Percentiles rank a stretch among this genome's conserved stretches.
These are phyloP conservation scores for Clitopilus hobsonii DNA, from an alignment of 768 basidiomycete species.

Conservation along the genomic window DNA sequence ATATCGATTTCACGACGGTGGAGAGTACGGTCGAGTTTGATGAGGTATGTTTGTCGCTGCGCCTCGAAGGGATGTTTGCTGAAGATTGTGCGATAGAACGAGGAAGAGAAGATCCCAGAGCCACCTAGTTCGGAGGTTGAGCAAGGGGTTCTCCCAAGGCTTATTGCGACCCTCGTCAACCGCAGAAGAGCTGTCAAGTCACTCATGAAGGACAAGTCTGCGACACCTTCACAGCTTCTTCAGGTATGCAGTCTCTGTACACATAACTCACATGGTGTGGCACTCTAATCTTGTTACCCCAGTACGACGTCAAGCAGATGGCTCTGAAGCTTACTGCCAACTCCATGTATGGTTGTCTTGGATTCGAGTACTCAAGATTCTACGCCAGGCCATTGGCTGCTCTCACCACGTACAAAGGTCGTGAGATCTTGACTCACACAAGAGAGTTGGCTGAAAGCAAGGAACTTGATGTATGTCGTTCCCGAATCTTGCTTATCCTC, in stretches of 20 bases:
- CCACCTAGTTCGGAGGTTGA: constrained; percentile 66
- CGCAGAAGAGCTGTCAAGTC: constrained; percentile 88
- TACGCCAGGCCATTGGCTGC: constrained; percentile 97
- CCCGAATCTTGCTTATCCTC: not conserved
- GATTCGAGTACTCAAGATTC: constrained; percentile 95
- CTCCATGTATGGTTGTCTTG: constrained; percentile 99
- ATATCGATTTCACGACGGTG: constrained; percentile 98
- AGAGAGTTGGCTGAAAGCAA: constrained; percentile 88
- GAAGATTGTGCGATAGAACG: constrained; percentile 25
- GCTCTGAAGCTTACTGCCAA: constrained; percentile 98
- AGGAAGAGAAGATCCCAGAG: constrained; percentile 87
- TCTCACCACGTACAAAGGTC: constrained; percentile 94
- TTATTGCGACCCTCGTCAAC: constrained; percentile 94
- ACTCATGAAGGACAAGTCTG: constrained; percentile 86
- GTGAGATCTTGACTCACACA: constrained; percentile 93
- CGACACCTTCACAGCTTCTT: constrained; percentile 67
- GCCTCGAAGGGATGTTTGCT: not conserved
- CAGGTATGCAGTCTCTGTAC: constrained; percentile 49
- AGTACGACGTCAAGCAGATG: constrained; percentile 98
- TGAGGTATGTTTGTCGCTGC: constrained; percentile 34
- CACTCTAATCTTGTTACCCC: not conserved
- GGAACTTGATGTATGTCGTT: constrained; percentile 70
- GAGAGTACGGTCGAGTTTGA: constrained; percentile 61
- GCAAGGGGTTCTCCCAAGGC: constrained; percentile 91
- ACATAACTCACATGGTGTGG: not conserved